Evolutionary conservation across 176 grass and related monocot species (phyloP).

Genomic region (Puccinellia tenuiflora): DNA sequence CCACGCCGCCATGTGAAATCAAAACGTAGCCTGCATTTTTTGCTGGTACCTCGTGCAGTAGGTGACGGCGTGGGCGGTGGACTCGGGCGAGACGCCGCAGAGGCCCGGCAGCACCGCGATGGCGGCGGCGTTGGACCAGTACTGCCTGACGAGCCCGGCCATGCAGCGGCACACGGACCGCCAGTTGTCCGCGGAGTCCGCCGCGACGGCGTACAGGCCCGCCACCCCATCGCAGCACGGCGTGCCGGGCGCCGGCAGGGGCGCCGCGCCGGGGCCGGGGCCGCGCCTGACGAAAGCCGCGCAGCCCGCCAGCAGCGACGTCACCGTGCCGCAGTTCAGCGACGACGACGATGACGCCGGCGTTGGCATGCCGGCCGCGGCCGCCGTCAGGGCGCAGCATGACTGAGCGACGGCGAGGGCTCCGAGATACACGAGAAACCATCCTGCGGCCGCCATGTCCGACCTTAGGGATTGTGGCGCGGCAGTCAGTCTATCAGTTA

Average conservation of each 20-base stretch:
- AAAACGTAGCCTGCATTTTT: not conserved
- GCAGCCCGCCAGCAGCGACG: slow-evolving; percentile 46
- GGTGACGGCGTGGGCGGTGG: slow-evolving; percentile 1
- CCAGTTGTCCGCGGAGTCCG: slow-evolving; percentile 53
- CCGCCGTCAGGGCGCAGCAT: not conserved
- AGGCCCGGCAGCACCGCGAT: slow-evolving; percentile 52
- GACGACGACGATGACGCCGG: not conserved
- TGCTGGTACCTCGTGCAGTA: slow-evolving; percentile 28
- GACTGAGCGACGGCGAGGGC: not conserved
- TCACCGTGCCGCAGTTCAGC: slow-evolving; percentile 50
- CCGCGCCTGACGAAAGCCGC: slow-evolving; percentile 31
- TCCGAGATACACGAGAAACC: not conserved
- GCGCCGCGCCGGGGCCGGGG: not conserved
- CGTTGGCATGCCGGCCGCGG: not conserved
- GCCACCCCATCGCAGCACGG: slow-evolving; percentile 44
- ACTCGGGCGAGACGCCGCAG: slow-evolving; percentile 34
- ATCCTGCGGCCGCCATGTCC: slow-evolving; percentile 2
- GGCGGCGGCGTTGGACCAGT: slow-evolving; percentile 46
- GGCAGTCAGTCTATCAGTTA: not conserved
- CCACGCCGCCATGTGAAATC: not conserved
- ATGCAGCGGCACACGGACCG: slow-evolving; percentile 51
- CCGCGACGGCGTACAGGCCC: slow-evolving; percentile 33
- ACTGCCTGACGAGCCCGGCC: slow-evolving; percentile 31
- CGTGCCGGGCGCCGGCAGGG: slow-evolving; percentile 25
- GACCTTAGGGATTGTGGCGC: not conserved